Evolutionary conservation across 208 protist species (phyloP), one percentile per base, ranked within the genome.

Genomic region (Blastocrithidia nonstop): DNA sequence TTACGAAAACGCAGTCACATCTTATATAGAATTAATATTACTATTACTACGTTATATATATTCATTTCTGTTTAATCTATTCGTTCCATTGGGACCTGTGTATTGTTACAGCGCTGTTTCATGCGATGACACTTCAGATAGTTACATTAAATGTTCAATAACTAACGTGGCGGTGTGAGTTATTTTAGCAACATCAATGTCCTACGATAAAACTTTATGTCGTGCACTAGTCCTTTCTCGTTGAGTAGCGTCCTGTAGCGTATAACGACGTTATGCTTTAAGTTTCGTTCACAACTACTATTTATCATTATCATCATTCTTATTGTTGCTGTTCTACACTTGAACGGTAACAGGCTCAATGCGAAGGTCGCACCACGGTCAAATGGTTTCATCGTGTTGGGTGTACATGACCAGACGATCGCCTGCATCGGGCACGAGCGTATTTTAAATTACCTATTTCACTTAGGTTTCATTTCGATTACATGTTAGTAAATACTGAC

Each of bases 401-500:
- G 45, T 44, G 17, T 64, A 56, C 45, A 40, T 55, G 44, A 54
- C 52, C 17, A 61, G 26, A 0, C 41, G 61, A 39, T 56, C 60
- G 35, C 45, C 64, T 15, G 45, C 63, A 42, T 66, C 69, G 0
- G 61, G 69, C 0, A 90, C n/a, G 2, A 85, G 1, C 7, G 70
- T 69, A 33, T 55, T 54, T 15, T 23, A 45, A 25, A 80, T 35
- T 39, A 74, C 72, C 23, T 56, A 54, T 13, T 61, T 28, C 5
- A 71, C 64, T 39, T 71, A 66, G 3, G 23, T 41, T n/a, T 45
- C 40, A 35, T 46, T 48, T 21, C 65, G 57, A 13, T 67, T 36
- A 0, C 66, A 48, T 1, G 75, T 75, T 23, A 70, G 53, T 24
- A 83, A 47, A 29, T 70, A 83, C 56, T 86, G 80, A 35, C 80